Evolutionary conservation across 257 asterid species (phyloP), one percentile per base, ranked within the genome.

Genomic region (Cordia subcordata): DNA sequence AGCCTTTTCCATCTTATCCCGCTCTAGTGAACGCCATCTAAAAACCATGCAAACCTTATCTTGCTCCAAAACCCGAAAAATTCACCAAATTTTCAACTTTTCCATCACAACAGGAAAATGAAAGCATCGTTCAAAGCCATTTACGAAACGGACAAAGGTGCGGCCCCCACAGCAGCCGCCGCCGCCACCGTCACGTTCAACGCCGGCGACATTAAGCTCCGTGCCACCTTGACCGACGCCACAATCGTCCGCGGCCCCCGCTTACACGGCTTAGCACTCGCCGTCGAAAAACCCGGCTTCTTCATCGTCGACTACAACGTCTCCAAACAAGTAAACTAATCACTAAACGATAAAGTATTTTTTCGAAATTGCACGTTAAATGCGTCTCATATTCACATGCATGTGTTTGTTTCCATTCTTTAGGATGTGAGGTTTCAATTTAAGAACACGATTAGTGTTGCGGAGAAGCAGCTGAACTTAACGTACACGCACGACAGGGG

Each of bases 381-480:
- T n/a, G n/a, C n/a, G n/a, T n/a, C n/a, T n/a, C n/a, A n/a, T n/a
- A n/a, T n/a, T n/a, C n/a, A n/a, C n/a, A n/a, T n/a, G n/a, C n/a
- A n/a, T n/a, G n/a, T 47, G 15, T 15, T 8, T 33, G 12, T 46
- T 11, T 37, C 16, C 49, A 54, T 13, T 49, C 67, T 66, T 68
- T 81, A 92, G 99, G 99, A 93, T 76, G 23, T 93, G 62, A 80
- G 85, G 81, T 93, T 88, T 80, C 96, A 77, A 53, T 93, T 86
- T 61, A 88, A 84, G 99, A 86, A 86, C 65, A 75, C 89, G 4
- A 37, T 84, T 52, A 81, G 70, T 78, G 78, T 88, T 46, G 71
- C 84, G 20, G 88, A 81, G 76, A 93, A 85, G 68, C 94, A 85
- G 10, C 79, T 93, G 94, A 88, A 83, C 42, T 80, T 93, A 82